phyloP scores from a whole-genome alignment of 2,329 filamentous ascomycete species.

The Fusarium tupiense region DNA sequence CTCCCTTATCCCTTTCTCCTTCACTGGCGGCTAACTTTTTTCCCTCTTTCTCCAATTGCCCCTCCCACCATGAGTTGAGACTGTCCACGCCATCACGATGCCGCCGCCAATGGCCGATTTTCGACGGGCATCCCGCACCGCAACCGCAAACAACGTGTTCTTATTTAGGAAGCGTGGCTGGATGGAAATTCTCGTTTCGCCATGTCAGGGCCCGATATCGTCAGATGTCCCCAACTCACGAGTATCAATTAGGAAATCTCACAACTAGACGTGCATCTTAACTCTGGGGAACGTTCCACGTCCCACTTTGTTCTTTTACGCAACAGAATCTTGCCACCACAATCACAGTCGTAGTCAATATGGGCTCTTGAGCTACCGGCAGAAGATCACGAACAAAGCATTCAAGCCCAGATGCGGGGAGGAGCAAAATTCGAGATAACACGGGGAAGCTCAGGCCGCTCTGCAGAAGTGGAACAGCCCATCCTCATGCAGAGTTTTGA shows the following conservation, averaged over 20 bases:
- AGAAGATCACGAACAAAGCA: conserved; percentile 18
- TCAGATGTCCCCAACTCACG: conserved; percentile 1
- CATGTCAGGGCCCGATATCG: conserved; percentile 17
- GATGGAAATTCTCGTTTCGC: conserved; percentile 13
- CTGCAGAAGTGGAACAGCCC: conserved; percentile 28
- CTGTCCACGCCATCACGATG: conserved; percentile 9
- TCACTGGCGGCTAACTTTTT: conserved; percentile 1
- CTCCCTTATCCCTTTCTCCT: conserved; percentile 4
- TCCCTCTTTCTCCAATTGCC: conserved; percentile 21
- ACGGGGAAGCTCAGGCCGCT: conserved; percentile 30
- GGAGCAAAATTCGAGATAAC: conserved; percentile 4
- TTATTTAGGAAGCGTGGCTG: conserved; percentile 25
- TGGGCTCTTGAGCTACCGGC: conserved; percentile 7
- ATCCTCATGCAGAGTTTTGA: conserved; percentile 33
- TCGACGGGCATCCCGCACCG: conserved; percentile 10
- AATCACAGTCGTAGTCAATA: conserved; percentile 5
- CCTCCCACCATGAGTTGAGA: conserved; percentile 35
- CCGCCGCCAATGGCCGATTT: conserved; percentile 21
- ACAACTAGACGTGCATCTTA: conserved; percentile 16
- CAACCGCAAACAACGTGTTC: conserved; percentile 26
- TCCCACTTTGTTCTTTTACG: conserved; percentile 12
- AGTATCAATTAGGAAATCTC: conserved; percentile 20
- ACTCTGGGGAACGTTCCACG: conserved; percentile 20
- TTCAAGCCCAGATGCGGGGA: conserved; percentile 33
- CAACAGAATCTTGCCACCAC: not conserved